A percentile compares a stretch with the other conserved stretches of the same genome.
phyloP scores from a whole-genome alignment of 139 green algal genomes.

The Tetradesmus obliquus region DNA sequence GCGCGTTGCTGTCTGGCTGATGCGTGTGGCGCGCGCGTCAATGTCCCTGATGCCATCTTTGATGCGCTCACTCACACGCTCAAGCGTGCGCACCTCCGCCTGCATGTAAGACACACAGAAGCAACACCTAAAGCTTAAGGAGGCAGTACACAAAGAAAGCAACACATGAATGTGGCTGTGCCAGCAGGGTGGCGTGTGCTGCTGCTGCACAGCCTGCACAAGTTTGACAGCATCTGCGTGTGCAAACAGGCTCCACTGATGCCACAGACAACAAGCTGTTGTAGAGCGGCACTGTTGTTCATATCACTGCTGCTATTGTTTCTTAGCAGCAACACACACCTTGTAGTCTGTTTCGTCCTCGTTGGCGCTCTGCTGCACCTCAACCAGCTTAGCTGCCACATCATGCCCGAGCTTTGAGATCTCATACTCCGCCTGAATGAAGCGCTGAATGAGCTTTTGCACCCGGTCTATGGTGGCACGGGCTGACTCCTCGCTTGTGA shows the following conservation, averaged over 20 bases:
- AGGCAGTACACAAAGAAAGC: neutral
- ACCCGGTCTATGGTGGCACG: conserved; percentile 27
- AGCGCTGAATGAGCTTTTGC: conserved; percentile 20
- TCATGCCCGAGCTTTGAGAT: conserved; percentile 44
- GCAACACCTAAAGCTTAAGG: neutral
- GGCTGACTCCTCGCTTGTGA: neutral
- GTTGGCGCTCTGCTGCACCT: conserved; percentile 41
- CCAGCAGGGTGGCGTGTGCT: neutral
- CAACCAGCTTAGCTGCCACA: conserved; percentile 49
- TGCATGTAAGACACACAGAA: neutral
- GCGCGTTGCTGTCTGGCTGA: conserved; percentile 63
- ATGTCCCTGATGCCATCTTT: conserved; percentile 60
- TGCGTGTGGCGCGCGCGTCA: conserved; percentile 54
- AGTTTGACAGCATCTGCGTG: neutral
- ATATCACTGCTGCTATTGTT: neutral
- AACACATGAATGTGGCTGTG: neutral
- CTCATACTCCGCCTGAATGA: conserved; percentile 51
- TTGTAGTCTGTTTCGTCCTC: conserved; percentile 49
- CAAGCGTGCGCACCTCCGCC: conserved; percentile 52
- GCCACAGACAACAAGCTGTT: too few species aligned
- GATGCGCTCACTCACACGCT: conserved; percentile 48
- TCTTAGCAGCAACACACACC: neutral
- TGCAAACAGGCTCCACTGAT: neutral
- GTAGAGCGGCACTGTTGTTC: neutral
- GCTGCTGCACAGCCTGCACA: neutral